These are phyloP conservation scores for Chenopodium formosanum DNA, from an alignment of 148 eudicot species.

Conservation along the genomic window DNA sequence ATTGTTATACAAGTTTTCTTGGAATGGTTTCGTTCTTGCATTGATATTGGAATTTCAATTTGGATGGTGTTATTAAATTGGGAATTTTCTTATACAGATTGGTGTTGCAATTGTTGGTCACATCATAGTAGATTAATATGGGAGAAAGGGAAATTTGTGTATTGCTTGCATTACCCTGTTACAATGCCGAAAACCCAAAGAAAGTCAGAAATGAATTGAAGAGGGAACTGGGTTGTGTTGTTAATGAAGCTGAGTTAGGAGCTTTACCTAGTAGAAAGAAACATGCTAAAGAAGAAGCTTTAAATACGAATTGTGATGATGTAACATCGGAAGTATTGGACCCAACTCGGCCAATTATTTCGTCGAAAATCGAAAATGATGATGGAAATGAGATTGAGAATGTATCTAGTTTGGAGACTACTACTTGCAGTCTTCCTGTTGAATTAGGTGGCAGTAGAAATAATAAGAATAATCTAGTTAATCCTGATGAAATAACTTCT, in stretches of 20 bases:
- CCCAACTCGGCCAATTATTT: slow-evolving; percentile 30
- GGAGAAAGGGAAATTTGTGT: slow-evolving; percentile 53
- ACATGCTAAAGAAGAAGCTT: slow-evolving; percentile 35
- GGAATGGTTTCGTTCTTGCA: background rate
- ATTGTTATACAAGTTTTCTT: background rate
- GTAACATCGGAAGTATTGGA: slow-evolving; percentile 66
- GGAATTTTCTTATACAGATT: slow-evolving; percentile 15
- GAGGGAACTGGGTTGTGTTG: slow-evolving; percentile 43
- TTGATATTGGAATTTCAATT: background rate
- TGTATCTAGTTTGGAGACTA: slow-evolving; percentile 45
- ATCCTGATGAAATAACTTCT: slow-evolving; percentile 59
- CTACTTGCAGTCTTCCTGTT: slow-evolving; percentile 42
- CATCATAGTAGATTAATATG: slow-evolving; percentile 42
- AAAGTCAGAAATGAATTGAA: slow-evolving; percentile 36
- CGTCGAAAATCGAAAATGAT: slow-evolving; percentile 34
- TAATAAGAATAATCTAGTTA: slow-evolving; percentile 35
- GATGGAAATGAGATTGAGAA: slow-evolving; percentile 26
- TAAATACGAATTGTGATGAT: slow-evolving; percentile 44
- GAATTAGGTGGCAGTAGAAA: slow-evolving; percentile 28
- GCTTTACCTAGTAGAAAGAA: slow-evolving; percentile 27
- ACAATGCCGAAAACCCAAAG: slow-evolving; percentile 31
- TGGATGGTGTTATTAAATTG: slow-evolving; percentile 23
- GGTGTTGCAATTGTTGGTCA: slow-evolving; percentile 2
- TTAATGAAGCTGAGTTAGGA: slow-evolving; percentile 31
- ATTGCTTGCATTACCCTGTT: slow-evolving; percentile 28